These are phyloP conservation scores for Neofusicoccum kwambonambiense DNA, from an alignment of 2,329 filamentous ascomycete species.

Conservation along the genomic window DNA sequence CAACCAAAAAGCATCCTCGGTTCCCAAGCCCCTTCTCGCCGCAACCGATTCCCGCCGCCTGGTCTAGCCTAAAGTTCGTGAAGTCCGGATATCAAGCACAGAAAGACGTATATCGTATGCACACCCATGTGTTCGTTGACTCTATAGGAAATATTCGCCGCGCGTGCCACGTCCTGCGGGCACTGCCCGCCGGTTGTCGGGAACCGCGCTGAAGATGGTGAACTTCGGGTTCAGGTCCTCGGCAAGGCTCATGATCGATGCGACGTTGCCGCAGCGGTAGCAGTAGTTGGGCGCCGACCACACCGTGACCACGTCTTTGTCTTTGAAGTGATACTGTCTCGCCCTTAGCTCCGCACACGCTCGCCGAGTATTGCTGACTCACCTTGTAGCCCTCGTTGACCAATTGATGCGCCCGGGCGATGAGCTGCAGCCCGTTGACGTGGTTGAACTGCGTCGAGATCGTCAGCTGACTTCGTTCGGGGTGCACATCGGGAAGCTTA, in stretches of 20 bases:
- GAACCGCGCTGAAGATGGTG: conserved; percentile 88
- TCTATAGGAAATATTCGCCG: conserved; percentile 53
- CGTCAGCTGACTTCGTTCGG: conserved; percentile 5
- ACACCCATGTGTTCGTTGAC: conserved; percentile 13
- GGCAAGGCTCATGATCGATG: conserved; percentile 83
- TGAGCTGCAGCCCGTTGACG: conserved; percentile 69
- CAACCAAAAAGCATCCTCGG: conserved; percentile 7
- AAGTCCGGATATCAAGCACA: conserved; percentile 20
- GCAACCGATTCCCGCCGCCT: conserved; percentile 8
- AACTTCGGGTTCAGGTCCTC: conserved; percentile 86
- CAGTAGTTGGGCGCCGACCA: conserved; percentile 96
- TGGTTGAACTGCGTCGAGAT: conserved; percentile 61
- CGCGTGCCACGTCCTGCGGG: conserved; percentile 60
- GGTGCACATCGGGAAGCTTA: conserved; percentile 24
- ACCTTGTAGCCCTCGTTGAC: conserved; percentile 76
- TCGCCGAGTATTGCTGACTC: conserved; percentile 19
- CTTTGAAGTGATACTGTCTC: conserved; percentile 79
- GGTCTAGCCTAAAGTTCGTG: conserved; percentile 17
- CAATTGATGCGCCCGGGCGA: conserved; percentile 71
- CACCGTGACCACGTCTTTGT: conserved; percentile 86
- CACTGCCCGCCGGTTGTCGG: conserved; percentile 77
- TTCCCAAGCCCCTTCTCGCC: conserved; percentile 5
- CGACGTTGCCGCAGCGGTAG: conserved; percentile 89
- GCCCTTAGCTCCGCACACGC: not conserved
- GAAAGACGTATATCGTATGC: conserved; percentile 19